Conservation (phyloP, 257 asterid species). For the Coffea eugenioides region DNA sequence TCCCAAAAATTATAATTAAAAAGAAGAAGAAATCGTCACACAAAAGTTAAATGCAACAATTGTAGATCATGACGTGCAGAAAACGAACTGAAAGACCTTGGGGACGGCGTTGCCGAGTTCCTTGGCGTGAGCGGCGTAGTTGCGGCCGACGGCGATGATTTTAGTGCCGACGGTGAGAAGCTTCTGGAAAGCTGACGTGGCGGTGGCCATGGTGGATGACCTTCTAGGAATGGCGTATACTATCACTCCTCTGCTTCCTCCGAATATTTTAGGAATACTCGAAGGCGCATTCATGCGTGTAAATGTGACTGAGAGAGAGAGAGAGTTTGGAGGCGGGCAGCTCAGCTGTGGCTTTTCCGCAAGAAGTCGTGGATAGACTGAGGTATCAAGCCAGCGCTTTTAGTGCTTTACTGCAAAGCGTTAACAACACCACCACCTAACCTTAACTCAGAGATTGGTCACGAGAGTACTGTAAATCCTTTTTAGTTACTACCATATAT, state of each 20-base stretch:
- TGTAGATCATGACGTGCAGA: neutral
- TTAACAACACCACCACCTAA: no score
- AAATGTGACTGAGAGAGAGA: no score
- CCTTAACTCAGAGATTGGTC: no score
- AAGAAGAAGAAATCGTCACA: neutral
- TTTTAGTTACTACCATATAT: no score
- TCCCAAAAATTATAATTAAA: conserved; percentile 5
- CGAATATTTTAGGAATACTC: neutral
- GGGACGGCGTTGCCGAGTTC: conserved; percentile 96
- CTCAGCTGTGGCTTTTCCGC: no score
- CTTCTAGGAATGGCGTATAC: neutral
- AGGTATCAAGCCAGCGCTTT: no score
- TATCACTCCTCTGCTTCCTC: neutral
- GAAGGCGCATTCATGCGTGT: neutral
- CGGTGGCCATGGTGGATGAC: conserved; percentile 49
- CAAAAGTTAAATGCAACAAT: neutral
- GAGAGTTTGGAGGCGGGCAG: no score
- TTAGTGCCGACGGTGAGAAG: conserved; percentile 75
- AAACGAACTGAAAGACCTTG: conserved; percentile 35
- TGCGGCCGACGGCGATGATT: conserved; percentile 92
- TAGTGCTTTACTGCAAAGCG: no score
- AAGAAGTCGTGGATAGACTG: no score
- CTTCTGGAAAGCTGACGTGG: conserved; percentile 63
- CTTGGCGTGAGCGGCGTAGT: conserved; percentile 95
- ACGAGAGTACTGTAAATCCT: no score